Conservation (phyloP, 352 stramenopile species). For the Thalassiosira oceanica region DNA sequence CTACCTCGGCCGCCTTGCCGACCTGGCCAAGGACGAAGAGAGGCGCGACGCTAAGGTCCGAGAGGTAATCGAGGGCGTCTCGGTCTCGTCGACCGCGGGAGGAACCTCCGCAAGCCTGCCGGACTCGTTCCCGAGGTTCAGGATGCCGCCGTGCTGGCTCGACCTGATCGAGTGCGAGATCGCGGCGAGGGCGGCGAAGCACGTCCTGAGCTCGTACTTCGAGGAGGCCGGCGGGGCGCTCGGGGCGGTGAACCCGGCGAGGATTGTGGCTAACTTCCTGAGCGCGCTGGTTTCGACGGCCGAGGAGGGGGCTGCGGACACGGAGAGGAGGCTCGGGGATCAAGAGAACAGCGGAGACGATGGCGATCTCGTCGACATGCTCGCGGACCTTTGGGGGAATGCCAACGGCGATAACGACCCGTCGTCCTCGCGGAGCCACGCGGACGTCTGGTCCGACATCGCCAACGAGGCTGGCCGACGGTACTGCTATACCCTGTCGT, state of each 20-base stretch:
- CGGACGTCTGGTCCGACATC: slow-evolving; percentile 77
- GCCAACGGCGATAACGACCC: slow-evolving; percentile 35
- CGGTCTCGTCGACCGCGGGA: slow-evolving; percentile 40
- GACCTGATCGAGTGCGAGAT: slow-evolving; percentile 96
- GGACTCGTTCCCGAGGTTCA: slow-evolving; percentile 48
- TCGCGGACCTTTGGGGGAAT: too few relatives aligned
- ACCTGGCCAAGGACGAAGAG: slow-evolving; percentile 88
- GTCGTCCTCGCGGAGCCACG: slow-evolving; percentile 28
- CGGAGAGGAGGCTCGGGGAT: slow-evolving; percentile 56
- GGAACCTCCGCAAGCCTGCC: slow-evolving; percentile 6
- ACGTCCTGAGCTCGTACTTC: slow-evolving; percentile 76
- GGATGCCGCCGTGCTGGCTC: slow-evolving; percentile 89
- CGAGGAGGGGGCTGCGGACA: slow-evolving; percentile 76
- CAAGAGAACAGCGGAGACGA: slow-evolving; percentile 52
- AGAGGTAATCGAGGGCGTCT: too few relatives aligned
- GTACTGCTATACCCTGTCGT: slow-evolving; percentile 66
- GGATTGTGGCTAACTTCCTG: slow-evolving; percentile 75
- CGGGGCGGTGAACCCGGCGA: slow-evolving; percentile 34
- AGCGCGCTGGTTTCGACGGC: slow-evolving; percentile 66
- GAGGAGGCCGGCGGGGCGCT: slow-evolving; percentile 46
- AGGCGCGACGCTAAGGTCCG: too few relatives aligned
- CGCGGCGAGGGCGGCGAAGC: slow-evolving; percentile 89
- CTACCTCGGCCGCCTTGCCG: slow-evolving; percentile 91
- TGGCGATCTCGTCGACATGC: slow-evolving; percentile 27
- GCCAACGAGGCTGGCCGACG: slow-evolving; percentile 67